These are phyloP conservation scores for Beverwykella pulmonaria DNA, from an alignment of 495 filamentous ascomycete genomes.

Conservation along the genomic window DNA sequence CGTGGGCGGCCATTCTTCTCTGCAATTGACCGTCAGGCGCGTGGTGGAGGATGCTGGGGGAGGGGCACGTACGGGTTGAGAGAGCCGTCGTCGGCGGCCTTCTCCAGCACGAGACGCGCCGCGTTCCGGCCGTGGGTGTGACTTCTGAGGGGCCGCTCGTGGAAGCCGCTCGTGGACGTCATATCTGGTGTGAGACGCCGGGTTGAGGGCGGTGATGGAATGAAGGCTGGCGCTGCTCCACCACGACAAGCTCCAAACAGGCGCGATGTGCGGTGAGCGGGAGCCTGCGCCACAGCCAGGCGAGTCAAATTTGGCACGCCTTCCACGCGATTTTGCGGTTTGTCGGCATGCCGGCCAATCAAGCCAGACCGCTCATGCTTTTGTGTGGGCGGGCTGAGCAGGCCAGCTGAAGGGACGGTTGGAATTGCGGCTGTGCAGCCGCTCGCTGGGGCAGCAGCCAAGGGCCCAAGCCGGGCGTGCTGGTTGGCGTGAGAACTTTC, in stretches of 20 bases:
- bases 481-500: not conserved
- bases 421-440: conserved; percentile 1
- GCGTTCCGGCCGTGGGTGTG: conserved; percentile 15
- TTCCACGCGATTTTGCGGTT: too few species aligned
- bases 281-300: not conserved
- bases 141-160: not conserved
- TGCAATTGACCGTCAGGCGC: conserved; percentile 61
- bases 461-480: not conserved
- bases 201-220: not conserved
- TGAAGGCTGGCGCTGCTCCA: not conserved
- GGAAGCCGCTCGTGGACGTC: not conserved
- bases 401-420: not conserved
- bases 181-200: not conserved
- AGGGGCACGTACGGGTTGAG: conserved; percentile 65
- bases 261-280: not conserved
- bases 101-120: conserved; percentile 56
- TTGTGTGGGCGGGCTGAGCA: not conserved
- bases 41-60: conserved; percentile 57
- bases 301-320: too few species aligned
- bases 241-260: not conserved
- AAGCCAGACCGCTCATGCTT: not conserved
- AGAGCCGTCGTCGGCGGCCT: conserved; percentile 64
- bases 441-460: not conserved
- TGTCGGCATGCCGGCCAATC: not conserved
- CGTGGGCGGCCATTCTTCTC: conserved; percentile 45